Evolutionary conservation across 2,329 filamentous ascomycete species (phyloP), one percentile per base, ranked within the genome.

Genomic region (Achaetomium macrosporum): DNA sequence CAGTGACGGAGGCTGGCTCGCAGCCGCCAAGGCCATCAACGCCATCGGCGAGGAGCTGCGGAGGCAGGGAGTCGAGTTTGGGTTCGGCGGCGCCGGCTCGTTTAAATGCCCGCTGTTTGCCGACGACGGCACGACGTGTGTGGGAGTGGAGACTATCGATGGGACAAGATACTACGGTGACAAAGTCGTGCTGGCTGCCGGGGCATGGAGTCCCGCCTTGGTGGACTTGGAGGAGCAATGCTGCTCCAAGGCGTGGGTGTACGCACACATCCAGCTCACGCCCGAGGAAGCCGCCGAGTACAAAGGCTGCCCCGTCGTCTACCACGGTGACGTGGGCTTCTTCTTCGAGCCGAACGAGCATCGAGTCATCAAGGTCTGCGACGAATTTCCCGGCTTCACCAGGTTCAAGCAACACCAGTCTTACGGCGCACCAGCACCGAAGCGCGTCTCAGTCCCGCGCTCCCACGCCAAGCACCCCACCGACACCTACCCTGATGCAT

Each of bases 281-380:
- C 66, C 69, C 0, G 56, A 70, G 40, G 73, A 75, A 60, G 67
- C 68, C 0, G 64, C 64, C 2, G 58, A 65, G n/a, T 76, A 73
- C 62, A 73, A 70, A 51, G 60, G 66, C 41, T 59, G 67, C 0
- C 73, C 73, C 0, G 72, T 76, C 0, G 64, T 76, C 1, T 76
- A 76, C 57, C 72, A 77, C 35, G 68, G 73, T 41, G 71, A 72
- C 5, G 64, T 71, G 30, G 74, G 74, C 1, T 77, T 76, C 64
- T 76, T 76, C 63, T 76, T 77, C 62, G 74, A 76, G 51, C 70
- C 71, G 1, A 70, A 71, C 46, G 71, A 72, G 63, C 67, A 65
- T 10, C 68, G 70, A 3, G 55, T 69, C 42, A 65, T 70, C 49
- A 70, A 70, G 30, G 64, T 70, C 37, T 70, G 68, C 55, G 67